These are phyloP conservation scores for Ramaria rubella DNA, from an alignment of 768 basidiomycete genomes.

Conservation along the genomic window DNA sequence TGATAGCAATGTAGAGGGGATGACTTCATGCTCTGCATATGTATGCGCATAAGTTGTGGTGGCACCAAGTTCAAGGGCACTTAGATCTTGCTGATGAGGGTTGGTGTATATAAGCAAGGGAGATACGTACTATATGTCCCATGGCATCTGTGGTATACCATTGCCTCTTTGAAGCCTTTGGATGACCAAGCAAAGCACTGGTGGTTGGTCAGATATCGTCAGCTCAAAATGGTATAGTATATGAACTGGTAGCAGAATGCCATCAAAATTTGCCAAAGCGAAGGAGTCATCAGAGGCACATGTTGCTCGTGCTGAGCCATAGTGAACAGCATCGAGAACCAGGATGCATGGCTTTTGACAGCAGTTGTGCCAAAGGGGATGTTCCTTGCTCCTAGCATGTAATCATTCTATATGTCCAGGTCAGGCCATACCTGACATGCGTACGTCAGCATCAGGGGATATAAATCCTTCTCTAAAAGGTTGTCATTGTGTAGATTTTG, in stretches of 20 bases:
- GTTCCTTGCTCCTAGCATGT: background rate
- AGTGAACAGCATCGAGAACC: background rate
- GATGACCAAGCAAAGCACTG: background rate
- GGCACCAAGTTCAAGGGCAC: slow-evolving; percentile 18
- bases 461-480: slow-evolving; percentile 16
- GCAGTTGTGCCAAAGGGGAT: background rate
- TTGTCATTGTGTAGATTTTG: background rate
- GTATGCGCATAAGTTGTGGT: slow-evolving; percentile 17
- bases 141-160: slow-evolving; percentile 18
- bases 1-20: slow-evolving; percentile 7
- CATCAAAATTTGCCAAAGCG: background rate
- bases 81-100: too few relatives aligned
- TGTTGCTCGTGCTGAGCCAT: background rate
- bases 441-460: slow-evolving; percentile 11
- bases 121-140: slow-evolving; percentile 18
- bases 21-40: slow-evolving; percentile 15
- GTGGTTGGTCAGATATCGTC: background rate
- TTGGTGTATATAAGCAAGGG: background rate
- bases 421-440: slow-evolving; percentile 12
- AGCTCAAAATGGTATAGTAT: background rate
- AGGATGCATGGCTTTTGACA: background rate
- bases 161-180: slow-evolving; percentile 10
- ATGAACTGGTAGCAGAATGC: background rate
- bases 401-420: slow-evolving; percentile 7
- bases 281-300: background rate